Evolutionary conservation across 2,329 filamentous ascomycete species (phyloP).

Genomic region (Clarireedia paspali): DNA sequence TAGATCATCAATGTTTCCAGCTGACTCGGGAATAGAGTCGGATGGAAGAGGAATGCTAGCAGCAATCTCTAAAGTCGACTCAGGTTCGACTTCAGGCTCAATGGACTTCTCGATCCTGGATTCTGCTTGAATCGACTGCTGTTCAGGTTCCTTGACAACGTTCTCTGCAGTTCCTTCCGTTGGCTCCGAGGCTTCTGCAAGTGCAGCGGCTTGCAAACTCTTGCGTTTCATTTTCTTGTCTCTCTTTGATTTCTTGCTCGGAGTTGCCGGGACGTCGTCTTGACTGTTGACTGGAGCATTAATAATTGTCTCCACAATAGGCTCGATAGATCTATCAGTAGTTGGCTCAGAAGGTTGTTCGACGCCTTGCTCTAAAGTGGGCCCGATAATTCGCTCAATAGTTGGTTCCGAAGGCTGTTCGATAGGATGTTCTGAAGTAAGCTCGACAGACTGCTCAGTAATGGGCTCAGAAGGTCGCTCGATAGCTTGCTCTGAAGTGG

Average conservation of each 20-base stretch:
- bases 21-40: too few species aligned
- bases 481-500: background rate
- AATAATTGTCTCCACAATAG: background rate
- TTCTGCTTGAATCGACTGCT: background rate
- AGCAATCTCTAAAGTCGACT: too few species aligned
- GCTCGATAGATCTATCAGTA: background rate
- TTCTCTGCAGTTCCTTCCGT: background rate
- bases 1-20: too few species aligned
- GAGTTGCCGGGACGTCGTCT: background rate
- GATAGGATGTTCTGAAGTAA: too few species aligned
- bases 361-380: too few species aligned
- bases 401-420: too few species aligned
- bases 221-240: conserved; percentile 23
- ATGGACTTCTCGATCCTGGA: too few species aligned
- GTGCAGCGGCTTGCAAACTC: background rate
- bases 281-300: background rate
- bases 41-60: too few species aligned
- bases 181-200: background rate
- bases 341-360: background rate
- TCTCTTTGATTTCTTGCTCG: conserved; percentile 10
- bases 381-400: too few species aligned
- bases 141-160: background rate
- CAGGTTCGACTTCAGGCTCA: too few species aligned
- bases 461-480: background rate
- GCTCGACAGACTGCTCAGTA: too few species aligned